A percentile compares a stretch with the other conserved stretches of the same genome.
These are phyloP conservation scores for Ustilago sp. DNA, from an alignment of 1,284 basidiomycete species.

Conservation along the genomic window DNA sequence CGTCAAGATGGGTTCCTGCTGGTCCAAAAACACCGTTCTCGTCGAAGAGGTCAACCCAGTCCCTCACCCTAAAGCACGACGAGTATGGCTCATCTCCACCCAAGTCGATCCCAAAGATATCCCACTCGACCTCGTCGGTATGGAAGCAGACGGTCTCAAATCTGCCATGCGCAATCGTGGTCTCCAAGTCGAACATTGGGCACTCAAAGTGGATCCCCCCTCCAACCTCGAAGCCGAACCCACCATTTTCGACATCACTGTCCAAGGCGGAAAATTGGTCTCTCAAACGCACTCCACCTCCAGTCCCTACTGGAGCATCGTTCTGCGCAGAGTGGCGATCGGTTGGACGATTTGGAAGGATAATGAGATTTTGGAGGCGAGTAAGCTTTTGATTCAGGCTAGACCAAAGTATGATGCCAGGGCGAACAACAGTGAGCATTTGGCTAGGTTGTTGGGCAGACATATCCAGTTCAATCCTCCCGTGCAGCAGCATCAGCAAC, in stretches of 20 bases:
- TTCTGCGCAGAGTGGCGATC: slow-evolving; percentile 27
- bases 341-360: slow-evolving; percentile 53
- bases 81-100: slow-evolving; percentile 42
- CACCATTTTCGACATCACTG: slow-evolving; percentile 45
- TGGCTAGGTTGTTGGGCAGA: slow-evolving; percentile 33
- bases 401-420: slow-evolving; percentile 49
- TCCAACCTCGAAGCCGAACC: slow-evolving; percentile 13
- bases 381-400: slow-evolving; percentile 36
- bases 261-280: slow-evolving; percentile 30
- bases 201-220: slow-evolving; percentile 40
- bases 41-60: slow-evolving; percentile 21
- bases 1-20: slow-evolving; percentile 55
- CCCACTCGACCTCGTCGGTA: slow-evolving; percentile 40
- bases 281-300: slow-evolving; percentile 22
- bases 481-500: not conserved
- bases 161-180: slow-evolving; percentile 50
- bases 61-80: slow-evolving; percentile 41
- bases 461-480: slow-evolving; percentile 31
- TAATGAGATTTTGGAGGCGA: slow-evolving; percentile 34
- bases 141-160: slow-evolving; percentile 43
- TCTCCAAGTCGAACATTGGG: slow-evolving; percentile 53
- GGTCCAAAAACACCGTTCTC: slow-evolving; percentile 37
- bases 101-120: slow-evolving; percentile 31
- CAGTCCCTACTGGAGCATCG: slow-evolving; percentile 37
- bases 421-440: slow-evolving; percentile 42